Evolutionary conservation across 257 asterid genomes (phyloP).

Genomic region (Jaltomata sinuosa): DNA sequence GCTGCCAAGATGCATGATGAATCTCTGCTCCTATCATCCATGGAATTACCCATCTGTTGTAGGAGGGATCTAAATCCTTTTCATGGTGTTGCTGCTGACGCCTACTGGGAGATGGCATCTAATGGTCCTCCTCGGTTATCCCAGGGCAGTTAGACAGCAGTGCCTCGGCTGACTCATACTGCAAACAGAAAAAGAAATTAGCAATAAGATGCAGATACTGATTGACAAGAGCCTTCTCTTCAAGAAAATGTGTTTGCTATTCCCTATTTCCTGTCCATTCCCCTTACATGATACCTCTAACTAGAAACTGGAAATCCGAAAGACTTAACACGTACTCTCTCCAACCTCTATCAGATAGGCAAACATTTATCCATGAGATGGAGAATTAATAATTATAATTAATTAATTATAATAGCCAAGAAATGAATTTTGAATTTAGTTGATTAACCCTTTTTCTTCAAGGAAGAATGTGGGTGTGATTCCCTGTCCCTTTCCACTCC

Average conservation of each 20-base stretch:
- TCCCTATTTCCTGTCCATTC: neutral
- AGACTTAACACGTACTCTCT: neutral
- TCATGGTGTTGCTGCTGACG: neutral
- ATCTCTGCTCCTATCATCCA: neutral
- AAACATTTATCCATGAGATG: neutral
- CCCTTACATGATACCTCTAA: neutral
- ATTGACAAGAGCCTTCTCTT: neutral
- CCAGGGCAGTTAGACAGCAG: slow-evolving; percentile 69
- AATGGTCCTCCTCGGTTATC: slow-evolving; percentile 77
- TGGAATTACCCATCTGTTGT: neutral
- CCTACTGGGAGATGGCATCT: slow-evolving; percentile 4
- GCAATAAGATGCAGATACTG: neutral
- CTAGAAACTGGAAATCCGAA: neutral
- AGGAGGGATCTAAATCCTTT: neutral
- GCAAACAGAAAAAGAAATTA: slow-evolving; percentile 11
- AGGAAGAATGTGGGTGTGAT: neutral
- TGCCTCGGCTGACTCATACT: slow-evolving; percentile 68
- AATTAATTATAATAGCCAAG: neutral
- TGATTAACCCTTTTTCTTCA: neutral
- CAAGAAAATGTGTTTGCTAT: neutral
- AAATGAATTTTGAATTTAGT: neutral
- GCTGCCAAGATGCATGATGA: neutral
- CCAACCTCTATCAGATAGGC: neutral
- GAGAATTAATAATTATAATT: neutral
- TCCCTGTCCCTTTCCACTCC: neutral